Evolutionary conservation across 108 stramenopile genomes (phyloP).

Genomic region (Cyclotella kingstonii): DNA sequence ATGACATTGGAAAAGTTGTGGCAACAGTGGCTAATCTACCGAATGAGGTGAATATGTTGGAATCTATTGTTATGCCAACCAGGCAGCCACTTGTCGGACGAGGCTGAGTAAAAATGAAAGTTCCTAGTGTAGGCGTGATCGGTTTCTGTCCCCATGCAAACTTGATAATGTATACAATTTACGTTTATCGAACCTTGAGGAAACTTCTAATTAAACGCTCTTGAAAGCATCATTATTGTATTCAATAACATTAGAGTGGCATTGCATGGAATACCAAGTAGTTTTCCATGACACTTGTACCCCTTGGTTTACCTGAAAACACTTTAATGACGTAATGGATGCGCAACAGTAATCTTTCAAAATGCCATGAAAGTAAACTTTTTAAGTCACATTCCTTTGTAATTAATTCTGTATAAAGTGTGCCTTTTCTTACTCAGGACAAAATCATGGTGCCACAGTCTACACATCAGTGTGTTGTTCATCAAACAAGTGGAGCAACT

Average conservation of each 20-base stretch:
- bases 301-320: no score
- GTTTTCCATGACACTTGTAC: no score
- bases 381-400: no score
- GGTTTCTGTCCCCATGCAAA: neutral
- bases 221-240: neutral
- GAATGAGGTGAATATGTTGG: constrained; percentile 40
- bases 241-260: neutral
- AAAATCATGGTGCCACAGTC: no score
- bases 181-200: neutral
- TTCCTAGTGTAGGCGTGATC: neutral
- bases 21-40: constrained; percentile 39
- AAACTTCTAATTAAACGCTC: neutral
- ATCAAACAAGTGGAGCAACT: no score
- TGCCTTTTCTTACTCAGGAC: no score
- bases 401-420: no score
- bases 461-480: no score
- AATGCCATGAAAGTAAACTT: no score
- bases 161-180: neutral
- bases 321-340: no score
- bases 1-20: constrained; percentile 36
- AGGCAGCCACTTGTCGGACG: constrained; percentile 43
- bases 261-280: no score
- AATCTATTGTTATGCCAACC: constrained; percentile 43
- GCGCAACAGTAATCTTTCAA: no score
- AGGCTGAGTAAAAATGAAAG: constrained; percentile 9